phyloP scores from a whole-genome alignment of 164 flowering plant genomes.

The Piper betle region DNA sequence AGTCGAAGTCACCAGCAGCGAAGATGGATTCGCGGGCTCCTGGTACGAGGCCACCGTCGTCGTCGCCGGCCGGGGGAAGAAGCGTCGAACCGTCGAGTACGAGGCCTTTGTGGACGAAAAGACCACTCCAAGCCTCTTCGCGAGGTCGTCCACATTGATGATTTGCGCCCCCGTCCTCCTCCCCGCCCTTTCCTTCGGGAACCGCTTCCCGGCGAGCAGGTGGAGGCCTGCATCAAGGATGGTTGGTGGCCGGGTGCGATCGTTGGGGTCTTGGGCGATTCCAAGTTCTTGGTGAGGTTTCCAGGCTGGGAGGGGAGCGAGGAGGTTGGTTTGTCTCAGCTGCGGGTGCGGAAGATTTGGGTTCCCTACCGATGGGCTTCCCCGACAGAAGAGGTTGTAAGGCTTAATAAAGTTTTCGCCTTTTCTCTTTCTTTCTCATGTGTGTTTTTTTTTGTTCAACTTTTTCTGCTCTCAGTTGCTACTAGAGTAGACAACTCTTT shows the following conservation, averaged over 20 bases:
- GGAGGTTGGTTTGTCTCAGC: conserved; percentile 26
- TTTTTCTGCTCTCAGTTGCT: too few species aligned
- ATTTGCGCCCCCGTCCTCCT: conserved; percentile 22
- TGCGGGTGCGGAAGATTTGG: conserved; percentile 70
- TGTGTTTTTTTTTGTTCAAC: too few species aligned
- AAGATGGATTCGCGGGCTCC: conserved; percentile 65
- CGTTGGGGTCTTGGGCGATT: conserved; percentile 23
- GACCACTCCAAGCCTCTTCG: conserved; percentile 20
- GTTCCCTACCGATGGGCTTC: conserved; percentile 52
- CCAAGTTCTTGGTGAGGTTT: conserved; percentile 45
- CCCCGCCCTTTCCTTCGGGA: conserved; percentile 27
- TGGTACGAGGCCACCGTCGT: conserved; percentile 45
- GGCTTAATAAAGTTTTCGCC: background rate
- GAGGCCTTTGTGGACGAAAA: conserved; percentile 33
- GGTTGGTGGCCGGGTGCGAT: conserved; percentile 87
- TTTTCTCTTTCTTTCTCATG: too few species aligned
- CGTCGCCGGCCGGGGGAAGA: conserved; percentile 21
- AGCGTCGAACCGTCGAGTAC: conserved; percentile 40
- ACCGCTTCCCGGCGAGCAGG: conserved; percentile 35
- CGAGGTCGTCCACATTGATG: conserved; percentile 37
- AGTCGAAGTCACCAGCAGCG: conserved; percentile 65
- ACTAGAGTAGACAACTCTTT: too few species aligned
- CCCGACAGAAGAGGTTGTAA: conserved; percentile 1
- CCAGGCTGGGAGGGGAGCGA: conserved; percentile 26
- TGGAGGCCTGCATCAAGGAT: conserved; percentile 72